Percentiles rank a stretch among this genome's conserved stretches.
phyloP scores from a whole-genome alignment of 805 yeast genomes.

The Yamadazyma kitorensis region DNA sequence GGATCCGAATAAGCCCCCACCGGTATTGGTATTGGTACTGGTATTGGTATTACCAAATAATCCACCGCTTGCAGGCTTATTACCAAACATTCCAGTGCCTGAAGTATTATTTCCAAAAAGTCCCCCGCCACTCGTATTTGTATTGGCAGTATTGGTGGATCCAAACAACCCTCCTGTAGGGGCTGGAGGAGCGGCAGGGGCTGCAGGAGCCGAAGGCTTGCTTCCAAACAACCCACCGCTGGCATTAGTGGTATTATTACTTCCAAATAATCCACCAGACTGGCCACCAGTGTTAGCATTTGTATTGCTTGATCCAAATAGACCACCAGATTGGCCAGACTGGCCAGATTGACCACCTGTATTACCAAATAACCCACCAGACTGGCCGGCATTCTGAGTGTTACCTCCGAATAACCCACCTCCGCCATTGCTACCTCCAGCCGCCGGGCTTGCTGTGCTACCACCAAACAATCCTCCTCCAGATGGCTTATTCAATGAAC shows the following conservation, averaged over 20 bases:
- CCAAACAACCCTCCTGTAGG: conserved; percentile 28
- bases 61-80: conserved; percentile 7
- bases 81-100: conserved; percentile 7
- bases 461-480: conserved; percentile 12
- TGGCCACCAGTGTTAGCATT: conserved; percentile 11
- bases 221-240: conserved; percentile 11
- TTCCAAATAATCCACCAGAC: conserved; percentile 23
- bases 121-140: conserved; percentile 3
- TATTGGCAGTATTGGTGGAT: conserved; percentile 1
- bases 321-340: conserved; percentile 8
- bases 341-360: conserved; percentile 8
- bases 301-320: conserved; percentile 12
- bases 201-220: conserved; percentile 1
- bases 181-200: conserved; percentile 13
- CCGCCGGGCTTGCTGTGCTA: conserved; percentile 3
- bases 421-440: too few species aligned
- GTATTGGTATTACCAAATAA: conserved; percentile 6
- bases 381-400: conserved; percentile 2
- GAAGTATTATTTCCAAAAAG: conserved; percentile 5
- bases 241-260: conserved; percentile 8
- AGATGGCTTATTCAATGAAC: conserved; percentile 1
- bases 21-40: conserved; percentile 2
- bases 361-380: conserved; percentile 12
- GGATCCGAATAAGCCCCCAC: conserved; percentile 13
- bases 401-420: conserved; percentile 12